Conservation (phyloP, 2,329 filamentous ascomycete genomes). For the Cladosporium sp. region DNA sequence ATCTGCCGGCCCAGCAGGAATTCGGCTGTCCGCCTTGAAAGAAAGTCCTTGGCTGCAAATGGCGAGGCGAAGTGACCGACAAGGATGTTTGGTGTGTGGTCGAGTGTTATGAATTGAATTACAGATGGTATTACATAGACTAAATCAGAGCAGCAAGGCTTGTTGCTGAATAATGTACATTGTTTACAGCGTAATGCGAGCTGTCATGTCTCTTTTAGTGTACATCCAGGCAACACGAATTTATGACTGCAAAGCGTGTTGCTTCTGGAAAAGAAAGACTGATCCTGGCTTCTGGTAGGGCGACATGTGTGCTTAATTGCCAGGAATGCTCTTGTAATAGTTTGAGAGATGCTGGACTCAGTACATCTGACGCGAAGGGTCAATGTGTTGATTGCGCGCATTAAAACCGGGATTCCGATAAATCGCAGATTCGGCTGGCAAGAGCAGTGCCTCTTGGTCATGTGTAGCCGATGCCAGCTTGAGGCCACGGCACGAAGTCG, state of each 20-base stretch:
- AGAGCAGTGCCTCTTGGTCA: not conserved
- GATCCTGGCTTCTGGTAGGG: not conserved
- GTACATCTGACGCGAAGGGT: not conserved
- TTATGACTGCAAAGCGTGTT: not conserved
- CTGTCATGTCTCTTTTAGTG: not conserved
- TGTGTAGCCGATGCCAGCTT: not conserved
- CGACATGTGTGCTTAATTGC: not conserved
- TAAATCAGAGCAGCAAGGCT: not conserved
- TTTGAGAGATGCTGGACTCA: not conserved
- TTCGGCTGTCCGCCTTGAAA: not conserved
- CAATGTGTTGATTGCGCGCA: not conserved
- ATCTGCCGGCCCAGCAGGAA: not conserved
- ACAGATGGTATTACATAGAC: not conserved
- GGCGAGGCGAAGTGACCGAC: not conserved
- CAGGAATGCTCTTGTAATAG: not conserved
- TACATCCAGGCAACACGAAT: not conserved
- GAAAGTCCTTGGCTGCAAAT: not conserved
- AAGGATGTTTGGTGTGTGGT: not conserved
- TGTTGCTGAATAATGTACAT: not conserved
- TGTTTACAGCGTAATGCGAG: not conserved
- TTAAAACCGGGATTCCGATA: not conserved
- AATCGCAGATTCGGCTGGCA: not conserved
- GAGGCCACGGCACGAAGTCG: not conserved
- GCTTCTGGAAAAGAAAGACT: not conserved
- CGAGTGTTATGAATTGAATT: not conserved